A percentile compares a stretch with the other conserved stretches of the same genome.
Evolutionary conservation across 2,329 filamentous ascomycete genomes (phyloP).

Genomic region (Cryphonectria nitschkei): DNA sequence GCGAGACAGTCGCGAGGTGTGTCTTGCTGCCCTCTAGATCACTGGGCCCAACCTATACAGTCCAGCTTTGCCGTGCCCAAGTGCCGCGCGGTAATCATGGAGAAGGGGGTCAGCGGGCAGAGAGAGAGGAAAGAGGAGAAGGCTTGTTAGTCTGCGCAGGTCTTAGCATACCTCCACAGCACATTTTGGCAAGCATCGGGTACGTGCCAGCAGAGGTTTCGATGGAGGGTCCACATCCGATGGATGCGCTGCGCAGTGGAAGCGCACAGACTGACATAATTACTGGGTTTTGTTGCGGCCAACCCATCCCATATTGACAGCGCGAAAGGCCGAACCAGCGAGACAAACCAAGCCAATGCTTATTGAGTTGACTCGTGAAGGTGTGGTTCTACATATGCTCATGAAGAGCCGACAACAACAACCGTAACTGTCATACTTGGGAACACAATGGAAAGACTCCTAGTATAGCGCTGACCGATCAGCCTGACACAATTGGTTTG

Average conservation of each 20-base stretch:
- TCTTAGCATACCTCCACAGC: background rate
- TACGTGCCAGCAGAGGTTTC: background rate
- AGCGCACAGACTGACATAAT: background rate
- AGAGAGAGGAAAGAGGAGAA: background rate
- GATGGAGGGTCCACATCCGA: background rate
- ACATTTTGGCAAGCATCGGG: background rate
- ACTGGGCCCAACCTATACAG: background rate
- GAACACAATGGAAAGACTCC: background rate
- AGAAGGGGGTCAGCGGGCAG: background rate
- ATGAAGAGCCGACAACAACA: slow-evolving; percentile 3
- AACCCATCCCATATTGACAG: background rate
- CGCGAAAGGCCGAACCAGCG: slow-evolving; percentile 2
- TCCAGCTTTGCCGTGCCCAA: background rate
- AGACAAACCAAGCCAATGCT: background rate
- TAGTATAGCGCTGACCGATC: background rate
- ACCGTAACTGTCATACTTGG: background rate
- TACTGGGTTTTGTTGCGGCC: background rate
- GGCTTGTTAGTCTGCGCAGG: background rate
- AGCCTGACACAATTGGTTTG: background rate
- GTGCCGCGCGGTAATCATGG: background rate
- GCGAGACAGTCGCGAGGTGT: background rate
- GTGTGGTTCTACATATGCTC: background rate
- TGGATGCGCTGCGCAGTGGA: background rate
- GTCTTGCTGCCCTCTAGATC: background rate
- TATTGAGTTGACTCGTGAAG: no score